These are phyloP conservation scores for Candolleomyces efflorescens DNA, from an alignment of 768 basidiomycete species.

Conservation along the genomic window DNA sequence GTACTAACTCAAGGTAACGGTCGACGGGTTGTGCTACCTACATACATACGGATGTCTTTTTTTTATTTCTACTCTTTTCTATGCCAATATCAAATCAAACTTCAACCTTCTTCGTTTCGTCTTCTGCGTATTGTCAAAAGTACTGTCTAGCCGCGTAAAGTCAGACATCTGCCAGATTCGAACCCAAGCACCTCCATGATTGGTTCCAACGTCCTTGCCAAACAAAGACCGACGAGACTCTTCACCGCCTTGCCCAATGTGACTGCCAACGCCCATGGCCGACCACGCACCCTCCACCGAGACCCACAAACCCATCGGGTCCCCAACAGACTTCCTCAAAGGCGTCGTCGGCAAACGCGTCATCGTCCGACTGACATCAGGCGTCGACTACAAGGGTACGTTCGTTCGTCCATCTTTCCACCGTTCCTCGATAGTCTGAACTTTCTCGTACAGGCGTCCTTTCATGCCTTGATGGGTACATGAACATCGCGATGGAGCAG, in stretches of 20 bases:
- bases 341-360: conserved; percentile 96
- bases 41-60: not conserved
- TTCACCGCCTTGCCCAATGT: no score
- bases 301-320: conserved; percentile 47
- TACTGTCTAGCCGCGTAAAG: no score
- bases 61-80: no score
- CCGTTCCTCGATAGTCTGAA: no score
- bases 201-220: not conserved
- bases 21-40: not conserved
- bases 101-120: no score
- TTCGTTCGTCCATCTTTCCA: not conserved
- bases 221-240: not conserved
- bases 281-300: not conserved
- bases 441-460: no score
- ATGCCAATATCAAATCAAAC: no score
- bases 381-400: conserved; percentile 90
- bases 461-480: conserved; percentile 96
- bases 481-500: conserved; percentile 98
- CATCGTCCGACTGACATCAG: conserved; percentile 86
- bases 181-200: not conserved
- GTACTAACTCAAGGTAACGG: no score
- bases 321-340: conserved; percentile 90
- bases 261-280: not conserved
- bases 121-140: no score
- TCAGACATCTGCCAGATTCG: no score